Evolutionary conservation across 2,329 filamentous ascomycete genomes (phyloP), one percentile per base, ranked within the genome.

Genomic region (Westerdykella aurantiaca): DNA sequence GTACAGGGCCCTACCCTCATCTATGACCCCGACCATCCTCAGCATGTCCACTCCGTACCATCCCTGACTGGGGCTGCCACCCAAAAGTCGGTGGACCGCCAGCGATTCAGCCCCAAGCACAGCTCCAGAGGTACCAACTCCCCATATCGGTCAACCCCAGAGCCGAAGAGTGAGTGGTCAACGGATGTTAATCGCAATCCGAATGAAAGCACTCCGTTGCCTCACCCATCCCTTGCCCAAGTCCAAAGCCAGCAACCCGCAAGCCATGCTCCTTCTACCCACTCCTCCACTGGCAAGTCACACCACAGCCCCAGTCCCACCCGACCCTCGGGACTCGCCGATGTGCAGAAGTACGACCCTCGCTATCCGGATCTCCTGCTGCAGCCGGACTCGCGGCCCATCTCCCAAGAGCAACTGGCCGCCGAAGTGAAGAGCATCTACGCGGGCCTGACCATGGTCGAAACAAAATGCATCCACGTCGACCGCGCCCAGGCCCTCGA

Each of bases 391-490:
- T 85, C 80, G 0, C 68, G 80, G 1, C 75, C 79, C 0, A 88
- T 90, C 10, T 81, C 81, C 0, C 81, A 86, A 47, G 82, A 87
- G 0, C 84, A 91, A 54, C 72, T 94, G 0, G 78, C 87, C 0
- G 79, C 80, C 1, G 87, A 94, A 53, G 83, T 91, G 0, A 87
- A 86, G 44, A 81, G 82, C 0, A 90, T 89, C 6, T 93, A 93
- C 54, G 81, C 82, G 0, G 87, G 85, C 0, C 67, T 95, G 0
- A 82, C 88, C 0, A 85, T 89, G 79, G 85, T 94, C 0, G 89
- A 95, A 60, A 79, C 78, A 29, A 86, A 90, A 55, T 89, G 87
- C 54, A 88, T 91, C 0, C 84, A 91, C 41, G 82, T 91, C 1
- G 85, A 89, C 51, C 81, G 78, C 21, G 71, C 76, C 41, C 76